phyloP scores from a whole-genome alignment of 2,329 filamentous ascomycete genomes.

The Balansia obtecta region DNA sequence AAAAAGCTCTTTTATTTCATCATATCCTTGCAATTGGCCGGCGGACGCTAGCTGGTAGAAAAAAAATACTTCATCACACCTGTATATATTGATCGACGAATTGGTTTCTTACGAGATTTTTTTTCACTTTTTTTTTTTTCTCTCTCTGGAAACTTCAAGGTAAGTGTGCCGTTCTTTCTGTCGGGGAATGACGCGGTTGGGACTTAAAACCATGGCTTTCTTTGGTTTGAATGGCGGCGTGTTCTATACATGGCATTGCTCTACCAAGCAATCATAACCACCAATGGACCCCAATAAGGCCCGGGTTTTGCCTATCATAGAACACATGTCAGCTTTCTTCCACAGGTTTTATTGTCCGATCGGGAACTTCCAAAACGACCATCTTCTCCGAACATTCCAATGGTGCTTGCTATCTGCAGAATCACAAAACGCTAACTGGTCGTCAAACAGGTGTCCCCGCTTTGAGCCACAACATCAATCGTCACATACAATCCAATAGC shows the following conservation, averaged over 20 bases:
- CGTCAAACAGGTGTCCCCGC: neutral
- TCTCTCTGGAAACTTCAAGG: neutral
- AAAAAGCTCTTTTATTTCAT: neutral
- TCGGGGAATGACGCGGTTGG: neutral
- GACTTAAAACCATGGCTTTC: neutral
- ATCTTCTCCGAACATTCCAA: neutral
- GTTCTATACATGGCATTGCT: neutral
- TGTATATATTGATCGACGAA: neutral
- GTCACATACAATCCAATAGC: constrained; percentile 7
- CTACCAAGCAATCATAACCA: neutral
- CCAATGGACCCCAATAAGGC: neutral
- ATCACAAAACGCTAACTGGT: neutral
- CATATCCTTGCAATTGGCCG: neutral
- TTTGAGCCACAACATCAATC: neutral
- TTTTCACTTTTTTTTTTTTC: neutral
- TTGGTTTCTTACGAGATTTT: neutral
- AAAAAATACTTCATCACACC: neutral
- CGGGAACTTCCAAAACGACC: neutral
- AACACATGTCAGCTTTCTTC: neutral
- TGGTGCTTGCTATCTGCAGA: neutral
- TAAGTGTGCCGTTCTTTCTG: neutral
- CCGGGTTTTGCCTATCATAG: neutral
- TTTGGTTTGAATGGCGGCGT: neutral
- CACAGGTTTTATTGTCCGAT: neutral
- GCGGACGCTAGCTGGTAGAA: neutral